Conservation (phyloP, 2,329 filamentous ascomycete species). For the Paramyrothecium roridum region DNA sequence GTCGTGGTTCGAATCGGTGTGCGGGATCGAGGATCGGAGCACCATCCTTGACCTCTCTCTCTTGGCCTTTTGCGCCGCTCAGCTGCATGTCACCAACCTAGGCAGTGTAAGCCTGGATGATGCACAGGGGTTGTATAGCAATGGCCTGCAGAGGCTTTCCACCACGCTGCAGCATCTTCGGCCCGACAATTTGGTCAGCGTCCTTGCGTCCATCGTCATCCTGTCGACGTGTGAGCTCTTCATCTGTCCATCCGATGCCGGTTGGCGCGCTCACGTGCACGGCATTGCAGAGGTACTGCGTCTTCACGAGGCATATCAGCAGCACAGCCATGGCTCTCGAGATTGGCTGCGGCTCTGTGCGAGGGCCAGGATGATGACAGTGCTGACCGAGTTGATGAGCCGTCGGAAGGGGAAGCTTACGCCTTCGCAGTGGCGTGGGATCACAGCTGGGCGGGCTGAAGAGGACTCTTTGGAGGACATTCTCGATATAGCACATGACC, state of each 20-base stretch:
- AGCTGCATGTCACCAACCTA: constrained; percentile 2
- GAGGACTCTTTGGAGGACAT: constrained; percentile 1
- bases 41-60: constrained; percentile 2
- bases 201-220: constrained; percentile 1
- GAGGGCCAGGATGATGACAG: constrained; percentile 1
- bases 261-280: constrained; percentile 4
- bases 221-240: constrained; percentile 4
- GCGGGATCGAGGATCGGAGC: not conserved
- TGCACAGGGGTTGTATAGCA: constrained; percentile 1
- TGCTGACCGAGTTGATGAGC: constrained; percentile 3
- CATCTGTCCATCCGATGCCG: constrained; percentile 1
- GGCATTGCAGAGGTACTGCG: constrained; percentile 5
- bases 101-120: constrained; percentile 1
- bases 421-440: constrained; percentile 1
- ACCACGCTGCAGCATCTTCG: not conserved
- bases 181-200: not conserved
- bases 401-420: not conserved
- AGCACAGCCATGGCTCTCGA: not conserved
- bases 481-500: constrained; percentile 1
- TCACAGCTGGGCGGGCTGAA: not conserved
- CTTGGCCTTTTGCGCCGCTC: constrained; percentile 1
- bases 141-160: not conserved
- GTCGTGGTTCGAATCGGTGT: constrained; percentile 1
- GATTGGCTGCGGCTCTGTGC: constrained; percentile 1
- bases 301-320: not conserved